These are phyloP conservation scores for Ogataea trehaloabstinens DNA, from an alignment of 805 yeast species.

Conservation along the genomic window DNA sequence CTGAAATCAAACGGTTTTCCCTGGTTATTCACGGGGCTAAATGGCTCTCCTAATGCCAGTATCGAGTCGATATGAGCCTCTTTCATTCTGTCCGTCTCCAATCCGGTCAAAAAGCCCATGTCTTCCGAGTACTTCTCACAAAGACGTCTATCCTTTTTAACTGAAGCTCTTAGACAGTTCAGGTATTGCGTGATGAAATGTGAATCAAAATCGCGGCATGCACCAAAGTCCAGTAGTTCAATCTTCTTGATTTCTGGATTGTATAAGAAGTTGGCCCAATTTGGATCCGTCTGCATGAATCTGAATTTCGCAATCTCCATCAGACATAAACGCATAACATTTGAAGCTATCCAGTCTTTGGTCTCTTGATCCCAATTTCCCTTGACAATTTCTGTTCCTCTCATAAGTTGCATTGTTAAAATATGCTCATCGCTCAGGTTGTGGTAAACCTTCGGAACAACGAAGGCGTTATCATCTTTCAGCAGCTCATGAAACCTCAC, in stretches of 20 bases:
- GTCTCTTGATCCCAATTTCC: constrained; percentile 73
- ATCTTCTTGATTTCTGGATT: constrained; percentile 68
- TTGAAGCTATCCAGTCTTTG: constrained; percentile 76
- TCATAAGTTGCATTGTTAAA: constrained; percentile 85
- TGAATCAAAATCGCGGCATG: constrained; percentile 74
- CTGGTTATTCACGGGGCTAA: constrained; percentile 48
- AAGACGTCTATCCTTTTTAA: constrained; percentile 57
- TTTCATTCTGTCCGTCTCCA: constrained; percentile 84
- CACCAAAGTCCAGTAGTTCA: constrained; percentile 93
- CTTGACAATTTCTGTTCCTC: constrained; percentile 78
- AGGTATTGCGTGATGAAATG: constrained; percentile 71
- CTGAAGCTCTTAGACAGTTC: constrained; percentile 71
- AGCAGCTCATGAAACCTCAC: constrained; percentile 64
- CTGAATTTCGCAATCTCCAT: constrained; percentile 79
- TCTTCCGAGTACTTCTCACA: constrained; percentile 65
- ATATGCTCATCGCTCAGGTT: constrained; percentile 78
- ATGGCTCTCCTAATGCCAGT: constrained; percentile 90
- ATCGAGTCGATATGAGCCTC: constrained; percentile 91
- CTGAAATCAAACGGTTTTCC: constrained; percentile 67
- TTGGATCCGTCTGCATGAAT: constrained; percentile 98
- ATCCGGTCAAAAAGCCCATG: constrained; percentile 88
- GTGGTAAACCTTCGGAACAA: constrained; percentile 78
- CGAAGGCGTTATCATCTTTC: constrained; percentile 60
- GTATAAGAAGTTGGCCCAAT: constrained; percentile 96
- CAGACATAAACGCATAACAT: constrained; percentile 83